Base-by-base conservation (phyloP, 2,329 filamentous ascomycete genomes). In the Dothistroma septosporum region DNA sequence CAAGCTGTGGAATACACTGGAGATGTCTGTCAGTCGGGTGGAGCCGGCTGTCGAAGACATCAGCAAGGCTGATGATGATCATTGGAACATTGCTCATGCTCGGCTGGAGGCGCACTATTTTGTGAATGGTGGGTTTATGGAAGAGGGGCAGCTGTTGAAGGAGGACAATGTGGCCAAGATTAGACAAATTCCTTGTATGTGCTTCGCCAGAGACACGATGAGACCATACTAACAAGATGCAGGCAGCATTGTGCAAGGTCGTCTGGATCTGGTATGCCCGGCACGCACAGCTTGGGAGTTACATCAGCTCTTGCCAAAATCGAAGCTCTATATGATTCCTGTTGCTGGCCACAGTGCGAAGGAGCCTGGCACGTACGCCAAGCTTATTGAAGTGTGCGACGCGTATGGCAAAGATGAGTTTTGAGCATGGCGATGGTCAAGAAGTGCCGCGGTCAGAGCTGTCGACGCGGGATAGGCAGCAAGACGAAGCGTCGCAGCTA, bases 161-260 rank as follows among this genome's bases (percentile, higher is more conserved):
- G 16, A 57, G 24, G 61, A 61, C 37, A 61, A 61, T 28, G 24
- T 63, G 7, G 59, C 48, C 6, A 60, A 59, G 57, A 64, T 65
- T 31, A 56, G 35, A 52, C 53, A 62, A 19, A 64, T 65, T 37
- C 61, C 63, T 7, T 53, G 63, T 61, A 47, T 41, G 60, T 60
- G 19, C n/a, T 22, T 53, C 12, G 22, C 50, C 28, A 21, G 37
- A 21, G 37, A 50, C 21, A 52, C 6, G n/a, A 33, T 32, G 24
- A 28, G 24, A 28, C 24, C 24, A 6, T 28, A 28, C 24, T 28
- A 28, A 50, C 21, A 52, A 5, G n/a, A 33, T 32, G 24, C 41
- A 64, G 63, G 41, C 41, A 61, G 46, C 11, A 65, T 63, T 11
- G 53, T 65, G 1, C 61, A 63, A 46, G 59, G 64, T 5, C 56